Evolutionary conservation across 2,329 filamentous ascomycete species (phyloP).

Genomic region (Ophiocordyceps sinensis): DNA sequence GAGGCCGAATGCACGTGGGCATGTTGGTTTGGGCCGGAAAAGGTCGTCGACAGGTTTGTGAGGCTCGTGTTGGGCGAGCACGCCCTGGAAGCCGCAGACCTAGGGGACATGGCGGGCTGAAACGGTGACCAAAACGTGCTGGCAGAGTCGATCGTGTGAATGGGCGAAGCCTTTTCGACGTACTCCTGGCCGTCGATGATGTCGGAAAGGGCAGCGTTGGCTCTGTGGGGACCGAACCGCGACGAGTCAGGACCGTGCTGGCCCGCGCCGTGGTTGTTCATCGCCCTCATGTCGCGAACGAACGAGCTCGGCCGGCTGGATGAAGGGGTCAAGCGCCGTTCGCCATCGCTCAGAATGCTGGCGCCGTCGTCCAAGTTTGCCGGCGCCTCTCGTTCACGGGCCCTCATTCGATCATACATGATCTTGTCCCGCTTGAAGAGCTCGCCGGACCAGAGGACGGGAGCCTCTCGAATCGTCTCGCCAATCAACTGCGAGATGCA

Average conservation of each 20-base stretch:
- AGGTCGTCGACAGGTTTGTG: slow-evolving; percentile 38
- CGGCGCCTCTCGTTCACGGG: slow-evolving; percentile 30
- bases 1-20: slow-evolving; percentile 28
- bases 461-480: slow-evolving; percentile 69
- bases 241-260: slow-evolving; percentile 58
- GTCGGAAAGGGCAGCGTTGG: slow-evolving; percentile 45
- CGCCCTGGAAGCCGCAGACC: slow-evolving; percentile 42
- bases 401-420: slow-evolving; percentile 33
- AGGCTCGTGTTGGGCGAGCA: slow-evolving; percentile 50
- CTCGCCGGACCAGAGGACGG: slow-evolving; percentile 84
- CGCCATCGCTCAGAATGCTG: slow-evolving; percentile 40
- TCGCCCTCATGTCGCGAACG: slow-evolving; percentile 44
- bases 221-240: slow-evolving; percentile 44
- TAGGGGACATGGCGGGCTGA: slow-evolving; percentile 49
- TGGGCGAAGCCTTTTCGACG: slow-evolving; percentile 53
- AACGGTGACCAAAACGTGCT: slow-evolving; percentile 87
- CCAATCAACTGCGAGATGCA: slow-evolving; percentile 78
- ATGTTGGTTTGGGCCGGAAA: slow-evolving; percentile 27
- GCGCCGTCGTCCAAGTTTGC: slow-evolving; percentile 34
- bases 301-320: slow-evolving; percentile 35
- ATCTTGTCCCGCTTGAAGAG: slow-evolving; percentile 68
- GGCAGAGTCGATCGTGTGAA: slow-evolving; percentile 58
- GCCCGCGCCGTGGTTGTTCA: slow-evolving; percentile 55
- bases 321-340: slow-evolving; percentile 29
- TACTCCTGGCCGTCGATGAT: slow-evolving; percentile 57